phyloP scores from a whole-genome alignment of 78 protist genomes.

The Monocercomonoides exilis region DNA sequence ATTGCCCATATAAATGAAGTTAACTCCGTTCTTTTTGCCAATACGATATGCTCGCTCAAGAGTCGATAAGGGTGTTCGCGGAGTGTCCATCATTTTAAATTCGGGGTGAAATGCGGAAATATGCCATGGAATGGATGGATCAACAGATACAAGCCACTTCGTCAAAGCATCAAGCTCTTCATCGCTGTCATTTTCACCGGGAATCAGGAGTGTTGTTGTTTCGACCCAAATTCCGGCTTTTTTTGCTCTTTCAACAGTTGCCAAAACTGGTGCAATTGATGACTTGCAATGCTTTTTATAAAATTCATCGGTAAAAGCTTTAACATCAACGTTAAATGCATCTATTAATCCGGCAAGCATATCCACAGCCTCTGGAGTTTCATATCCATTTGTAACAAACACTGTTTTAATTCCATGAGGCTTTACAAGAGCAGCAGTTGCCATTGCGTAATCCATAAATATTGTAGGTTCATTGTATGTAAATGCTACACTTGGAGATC shows the following conservation, averaged over 20 bases:
- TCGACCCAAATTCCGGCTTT: slow-evolving; percentile 40
- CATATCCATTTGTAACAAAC: slow-evolving; percentile 43
- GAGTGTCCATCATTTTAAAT: not conserved
- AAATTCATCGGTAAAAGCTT: slow-evolving; percentile 24
- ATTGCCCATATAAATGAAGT: slow-evolving; percentile 37
- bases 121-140: slow-evolving; percentile 34
- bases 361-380: not conserved
- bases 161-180: slow-evolving; percentile 26
- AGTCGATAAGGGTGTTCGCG: slow-evolving; percentile 32
- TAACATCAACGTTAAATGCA: slow-evolving; percentile 52
- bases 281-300: slow-evolving; percentile 27
- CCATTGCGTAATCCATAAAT: slow-evolving; percentile 43
- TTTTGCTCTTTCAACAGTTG: slow-evolving; percentile 17
- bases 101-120: slow-evolving; percentile 49
- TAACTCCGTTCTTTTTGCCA: slow-evolving; percentile 24
- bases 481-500: slow-evolving; percentile 16
- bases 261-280: slow-evolving; percentile 38
- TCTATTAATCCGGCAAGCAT: not conserved
- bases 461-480: slow-evolving; percentile 58
- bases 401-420: slow-evolving; percentile 26
- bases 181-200: slow-evolving; percentile 38
- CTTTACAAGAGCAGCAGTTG: slow-evolving; percentile 19
- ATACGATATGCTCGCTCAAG: slow-evolving; percentile 12
- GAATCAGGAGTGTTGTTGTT: slow-evolving; percentile 49
- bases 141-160: slow-evolving; percentile 15